Conservation (phyloP, 108 stramenopile genomes). For the Bacterosira constricta region DNA sequence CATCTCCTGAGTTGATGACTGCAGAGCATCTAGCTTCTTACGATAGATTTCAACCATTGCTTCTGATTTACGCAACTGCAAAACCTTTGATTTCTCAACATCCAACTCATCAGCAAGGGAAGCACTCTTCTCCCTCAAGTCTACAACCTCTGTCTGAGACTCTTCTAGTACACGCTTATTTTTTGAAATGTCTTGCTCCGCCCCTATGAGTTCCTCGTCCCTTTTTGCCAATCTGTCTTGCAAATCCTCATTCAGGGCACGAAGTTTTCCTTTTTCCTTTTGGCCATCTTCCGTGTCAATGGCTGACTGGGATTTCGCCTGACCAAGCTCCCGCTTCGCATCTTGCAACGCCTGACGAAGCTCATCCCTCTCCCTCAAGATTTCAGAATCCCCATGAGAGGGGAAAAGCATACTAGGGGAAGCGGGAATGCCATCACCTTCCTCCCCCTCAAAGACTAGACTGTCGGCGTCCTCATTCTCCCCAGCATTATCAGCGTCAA, state of each 20-base stretch:
- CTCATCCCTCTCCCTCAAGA: slow-evolving; percentile 46
- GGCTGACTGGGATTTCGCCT: slow-evolving; percentile 59
- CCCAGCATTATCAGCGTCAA: slow-evolving; percentile 58
- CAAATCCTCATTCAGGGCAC: slow-evolving; percentile 78
- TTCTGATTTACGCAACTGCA: slow-evolving; percentile 81
- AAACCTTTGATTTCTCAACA: slow-evolving; percentile 77
- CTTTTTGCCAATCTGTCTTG: slow-evolving; percentile 75
- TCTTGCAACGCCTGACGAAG: slow-evolving; percentile 53
- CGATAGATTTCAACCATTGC: slow-evolving; percentile 76
- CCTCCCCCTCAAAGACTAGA: slow-evolving; percentile 30
- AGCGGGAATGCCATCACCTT: slow-evolving; percentile 37
- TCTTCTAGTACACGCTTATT: slow-evolving; percentile 68
- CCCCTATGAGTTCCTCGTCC: slow-evolving; percentile 67
- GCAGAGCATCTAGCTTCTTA: slow-evolving; percentile 78
- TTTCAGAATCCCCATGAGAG: slow-evolving; percentile 44
- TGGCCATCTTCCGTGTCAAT: slow-evolving; percentile 68
- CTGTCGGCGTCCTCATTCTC: slow-evolving; percentile 49
- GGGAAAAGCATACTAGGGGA: slow-evolving; percentile 31
- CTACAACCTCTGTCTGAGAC: slow-evolving; percentile 60
- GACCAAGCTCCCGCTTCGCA: slow-evolving; percentile 67
- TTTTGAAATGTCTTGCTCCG: slow-evolving; percentile 66
- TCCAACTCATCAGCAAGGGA: slow-evolving; percentile 87
- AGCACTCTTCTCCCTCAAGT: slow-evolving; percentile 72
- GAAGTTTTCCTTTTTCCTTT: slow-evolving; percentile 70
- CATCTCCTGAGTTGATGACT: slow-evolving; percentile 81